These are phyloP conservation scores for Fereydounia khargensis DNA, from an alignment of 1,284 basidiomycete genomes.

Conservation along the genomic window DNA sequence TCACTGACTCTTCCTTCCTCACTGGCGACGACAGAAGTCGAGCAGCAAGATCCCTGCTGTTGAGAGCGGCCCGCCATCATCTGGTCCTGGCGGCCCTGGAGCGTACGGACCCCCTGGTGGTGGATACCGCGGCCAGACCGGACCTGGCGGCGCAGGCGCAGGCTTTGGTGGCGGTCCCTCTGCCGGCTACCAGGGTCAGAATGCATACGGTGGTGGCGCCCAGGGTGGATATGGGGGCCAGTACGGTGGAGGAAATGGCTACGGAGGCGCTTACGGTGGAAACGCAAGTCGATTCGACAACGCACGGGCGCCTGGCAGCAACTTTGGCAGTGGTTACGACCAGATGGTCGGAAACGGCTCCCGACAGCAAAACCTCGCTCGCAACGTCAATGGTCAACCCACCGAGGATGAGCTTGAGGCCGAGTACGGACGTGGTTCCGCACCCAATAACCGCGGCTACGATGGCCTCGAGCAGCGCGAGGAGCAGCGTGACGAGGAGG, in stretches of 20 bases:
- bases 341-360: constrained; percentile 14
- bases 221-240: constrained; percentile 6
- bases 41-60: constrained; percentile 27
- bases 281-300: constrained; percentile 25
- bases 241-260: constrained; percentile 11
- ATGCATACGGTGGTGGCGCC: not conserved
- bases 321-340: constrained; percentile 41
- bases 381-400: constrained; percentile 8
- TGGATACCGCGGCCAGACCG: constrained; percentile 14
- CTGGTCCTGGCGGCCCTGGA: not conserved
- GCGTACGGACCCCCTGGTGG: constrained; percentile 3
- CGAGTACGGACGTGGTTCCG: constrained; percentile 46
- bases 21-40: constrained; percentile 3
- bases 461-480: constrained; percentile 42
- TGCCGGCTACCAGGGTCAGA: constrained; percentile 1
- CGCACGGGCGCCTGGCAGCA: constrained; percentile 26
- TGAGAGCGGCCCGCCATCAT: constrained; percentile 9
- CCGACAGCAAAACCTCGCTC: constrained; percentile 12
- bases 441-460: constrained; percentile 15
- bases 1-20: not conserved
- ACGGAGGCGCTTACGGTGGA: constrained; percentile 10
- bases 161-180: not conserved
- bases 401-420: constrained; percentile 45
- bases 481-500: constrained; percentile 69
- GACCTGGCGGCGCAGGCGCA: not conserved